Conservation (phyloP, 768 basidiomycete genomes). For the Lenzites betulinus region DNA sequence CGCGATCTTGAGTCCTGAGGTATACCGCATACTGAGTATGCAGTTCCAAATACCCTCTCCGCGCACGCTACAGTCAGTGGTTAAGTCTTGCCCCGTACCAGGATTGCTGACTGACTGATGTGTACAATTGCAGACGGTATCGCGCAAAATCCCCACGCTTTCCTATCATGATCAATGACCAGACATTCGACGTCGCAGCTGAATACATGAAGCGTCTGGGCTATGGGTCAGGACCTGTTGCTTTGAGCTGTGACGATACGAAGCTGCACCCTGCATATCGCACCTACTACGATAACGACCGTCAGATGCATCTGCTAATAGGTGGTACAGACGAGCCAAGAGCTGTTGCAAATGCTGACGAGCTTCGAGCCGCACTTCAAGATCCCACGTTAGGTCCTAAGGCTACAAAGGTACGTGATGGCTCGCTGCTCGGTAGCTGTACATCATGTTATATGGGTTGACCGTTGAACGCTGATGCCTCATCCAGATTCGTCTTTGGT, state of each 20-base stretch:
- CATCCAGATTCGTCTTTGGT: constrained; percentile 39
- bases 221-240: constrained; percentile 28
- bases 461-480: too few species aligned
- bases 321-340: constrained; percentile 29
- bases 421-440: too few species aligned
- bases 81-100: too few species aligned
- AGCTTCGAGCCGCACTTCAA: constrained; percentile 17
- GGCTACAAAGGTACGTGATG: constrained; percentile 1
- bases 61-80: constrained; percentile 23
- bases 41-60: constrained; percentile 23
- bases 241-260: constrained; percentile 39
- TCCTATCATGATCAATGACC: constrained; percentile 25
- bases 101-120: too few species aligned
- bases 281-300: constrained; percentile 28
- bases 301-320: constrained; percentile 25
- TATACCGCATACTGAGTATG: constrained; percentile 28
- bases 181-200: constrained; percentile 24
- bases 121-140: neutral
- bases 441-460: too few species aligned
- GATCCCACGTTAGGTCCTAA: neutral
- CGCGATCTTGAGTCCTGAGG: constrained; percentile 30
- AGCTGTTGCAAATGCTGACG: constrained; percentile 26
- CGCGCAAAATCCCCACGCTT: constrained; percentile 26
- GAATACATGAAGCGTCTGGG: constrained; percentile 22
- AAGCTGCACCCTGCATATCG: constrained; percentile 33